Evolutionary conservation across 2,329 filamentous ascomycete species (phyloP), one percentile per base, ranked within the genome.

Genomic region (Trichoderma aggressivum): DNA sequence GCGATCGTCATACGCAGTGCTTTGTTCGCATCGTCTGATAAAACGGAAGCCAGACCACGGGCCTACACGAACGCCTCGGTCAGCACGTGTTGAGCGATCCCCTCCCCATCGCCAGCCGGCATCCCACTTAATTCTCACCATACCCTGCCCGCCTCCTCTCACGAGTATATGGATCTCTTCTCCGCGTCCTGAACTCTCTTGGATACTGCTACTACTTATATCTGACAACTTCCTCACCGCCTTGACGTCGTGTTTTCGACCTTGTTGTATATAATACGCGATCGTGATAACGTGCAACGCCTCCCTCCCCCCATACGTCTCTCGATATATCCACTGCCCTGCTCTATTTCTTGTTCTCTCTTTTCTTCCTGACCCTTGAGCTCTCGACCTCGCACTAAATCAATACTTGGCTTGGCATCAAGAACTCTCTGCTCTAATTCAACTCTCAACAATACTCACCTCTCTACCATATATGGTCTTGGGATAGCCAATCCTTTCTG

Each of bases 41-140:
- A 69, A 62, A 71, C 70, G 70, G 70, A 64, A 67, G 60, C 70
- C 62, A 67, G 61, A 67, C 39, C 56, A 24, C 59, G 70, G 36
- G 24, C 64, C 60, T 67, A 70, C 60, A 67, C 56, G 62, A 71
- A 71, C 63, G 62, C 61, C 61, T 67, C 70, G 32, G 70, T 71
- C 55, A 71, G 70, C 70, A 71, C 59, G 62, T 67, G 63, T 67
- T 60, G 70, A 71, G 56, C 34, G 39, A 67, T 67, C 43, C 63
- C 70, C 43, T 65, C 70, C 70, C 63, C 70, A 71, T 71, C 70
- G 34, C 63, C 70, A 71, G 39, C 67, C 56, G 10, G 32, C 70
- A 67, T 71, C 70, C 68, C 70, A 36, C 63, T 63, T 71, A 67
- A 65, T 67, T 71, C 62, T 71, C 34, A 71, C 63, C 43, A 66